A percentile compares a stretch with the other conserved stretches of the same genome.
phyloP scores from a whole-genome alignment of 1,139 yeast species.

The Nakaseomyces delphensis region DNA sequence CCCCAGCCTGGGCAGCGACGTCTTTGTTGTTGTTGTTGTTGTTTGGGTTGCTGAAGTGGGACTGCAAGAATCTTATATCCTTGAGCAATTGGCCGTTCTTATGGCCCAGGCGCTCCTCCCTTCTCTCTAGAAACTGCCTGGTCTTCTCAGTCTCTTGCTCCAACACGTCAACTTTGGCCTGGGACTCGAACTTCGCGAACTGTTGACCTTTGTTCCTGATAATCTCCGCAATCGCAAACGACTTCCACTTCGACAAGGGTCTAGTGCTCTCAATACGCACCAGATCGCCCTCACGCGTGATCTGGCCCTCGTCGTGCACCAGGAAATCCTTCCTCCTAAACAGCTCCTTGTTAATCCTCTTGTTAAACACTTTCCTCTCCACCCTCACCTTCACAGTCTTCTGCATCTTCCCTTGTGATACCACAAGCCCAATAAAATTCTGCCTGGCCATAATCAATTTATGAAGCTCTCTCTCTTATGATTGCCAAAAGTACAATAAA shows the following conservation, averaged over 20 bases:
- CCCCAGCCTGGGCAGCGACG: too few relatives aligned
- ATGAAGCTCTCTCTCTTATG: background rate
- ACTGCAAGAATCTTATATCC: slow-evolving; percentile 29
- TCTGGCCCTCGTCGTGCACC: slow-evolving; percentile 88
- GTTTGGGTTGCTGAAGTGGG: background rate
- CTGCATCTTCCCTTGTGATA: slow-evolving; percentile 91
- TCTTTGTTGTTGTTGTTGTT: background rate
- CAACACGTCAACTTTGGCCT: slow-evolving; percentile 59
- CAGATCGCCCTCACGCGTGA: slow-evolving; percentile 90
- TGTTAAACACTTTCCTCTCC: slow-evolving; percentile 59
- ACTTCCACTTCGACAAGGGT: slow-evolving; percentile 72
- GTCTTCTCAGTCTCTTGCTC: slow-evolving; percentile 52
- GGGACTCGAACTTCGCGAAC: slow-evolving; percentile 68
- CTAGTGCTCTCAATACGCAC: slow-evolving; percentile 89
- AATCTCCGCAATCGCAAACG: slow-evolving; percentile 91
- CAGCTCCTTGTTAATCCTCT: slow-evolving; percentile 64
- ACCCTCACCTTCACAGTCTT: slow-evolving; percentile 94
- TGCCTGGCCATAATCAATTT: slow-evolving; percentile 62
- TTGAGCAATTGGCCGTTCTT: slow-evolving; percentile 23
- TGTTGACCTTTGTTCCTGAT: slow-evolving; percentile 84
- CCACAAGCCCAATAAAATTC: slow-evolving; percentile 84
- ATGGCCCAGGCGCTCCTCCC: slow-evolving; percentile 35
- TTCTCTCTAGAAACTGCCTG: slow-evolving; percentile 41
- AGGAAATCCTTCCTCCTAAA: slow-evolving; percentile 73
- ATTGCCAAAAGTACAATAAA: background rate